Base-by-base conservation (phyloP, 108 stramenopile genomes). In the Discostella pseudostelligera region DNA sequence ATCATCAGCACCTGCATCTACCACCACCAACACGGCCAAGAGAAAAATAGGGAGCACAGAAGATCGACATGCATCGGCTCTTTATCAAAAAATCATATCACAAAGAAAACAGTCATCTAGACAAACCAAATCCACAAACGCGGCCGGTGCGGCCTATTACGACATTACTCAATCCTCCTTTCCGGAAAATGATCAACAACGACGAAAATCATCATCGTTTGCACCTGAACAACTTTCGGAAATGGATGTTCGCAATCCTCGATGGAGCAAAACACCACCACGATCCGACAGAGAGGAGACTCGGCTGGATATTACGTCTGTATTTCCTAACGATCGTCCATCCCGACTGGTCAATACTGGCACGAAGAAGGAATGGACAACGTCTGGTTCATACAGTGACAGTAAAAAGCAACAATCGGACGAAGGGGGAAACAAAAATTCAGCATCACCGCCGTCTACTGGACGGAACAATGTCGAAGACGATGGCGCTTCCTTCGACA, bases 281-380 rank as follows among this genome's bases (percentile, higher is more conserved):
- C 4, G 12, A 20, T 4, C 13, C 13, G 32, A 16, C n/a, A 22
- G 7, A 26, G 24, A 19, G 51, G 51, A 13, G 26, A 5, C 51
- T 13, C 24, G 53, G n/a, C 16, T 54, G 32, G 53, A 67, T 56
- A 32, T 67, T 19, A 56, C 32, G 26, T 39, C 13, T 2, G 3
- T 8, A 8, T 59, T 59, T 16, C 37, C 56, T 12, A 56, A 28
- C 11, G 28, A 67, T 16, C 54, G 66, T 6, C 53, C 66, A 7
- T 56, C 54, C 0, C n/a, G 26, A 13, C 29, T 66, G 37, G 65
- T 66, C 29, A 66, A 66, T 55, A 54, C 50, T 21, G 65, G 51
- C 14, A 62, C 47, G 13, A 39, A 45, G 45, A 55, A 44, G 39
- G 53, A 14, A 8, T 17, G 54, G 22, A 54, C 54, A 17, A 26